Evolutionary conservation across 2,329 filamentous ascomycete genomes (phyloP), one percentile per base, ranked within the genome.

Genomic region (Fusarium domesticum): DNA sequence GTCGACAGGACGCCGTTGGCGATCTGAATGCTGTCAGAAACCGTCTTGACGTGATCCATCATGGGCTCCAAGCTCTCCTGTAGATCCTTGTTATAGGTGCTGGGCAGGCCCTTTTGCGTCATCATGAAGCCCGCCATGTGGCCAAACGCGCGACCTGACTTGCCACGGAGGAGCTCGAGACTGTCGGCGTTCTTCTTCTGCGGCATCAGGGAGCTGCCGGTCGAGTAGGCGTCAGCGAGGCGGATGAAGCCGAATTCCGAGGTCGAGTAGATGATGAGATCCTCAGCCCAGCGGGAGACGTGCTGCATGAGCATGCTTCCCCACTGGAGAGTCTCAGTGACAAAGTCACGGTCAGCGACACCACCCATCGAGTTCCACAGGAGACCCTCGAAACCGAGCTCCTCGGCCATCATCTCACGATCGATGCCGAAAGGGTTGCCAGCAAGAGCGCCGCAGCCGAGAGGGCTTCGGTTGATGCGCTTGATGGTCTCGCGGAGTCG

Each of bases 51-150:
- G 64, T 84, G 81, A 66, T 95, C 88, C 37, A 95, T 79, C 70
- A 95, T 81, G n/a, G 86, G 85, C 74, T 95, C 86, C 50, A 88
- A 84, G 46, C 81, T 85, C 70, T 95, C 89, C 69, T 96, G 89
- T n/a, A 95, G 70, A 66, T 95, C 89, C 70, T 95, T 95, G 74
- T 95, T 92, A 74, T 95, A 95, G 3, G 86, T 89, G 34, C 80
- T 86, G 2, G 88, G 87, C 19, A 93, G 78, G 43, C 85, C 85
- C 65, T 79, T 78, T 42, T 72, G 75, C 30, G 83, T 87, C 71
- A 83, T 84, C 78, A 89, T 62, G 53, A 93, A 70, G 30, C 87
- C 88, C 5, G 85, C 80, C 81, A 92, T 87, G 53, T 89, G 84
- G 18, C 89, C 89, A 61, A 95, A 92, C 4, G 83, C 78, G 55